Evolutionary conservation across 257 asterid species (phyloP).

Genomic region (Euphrasia confusa): DNA sequence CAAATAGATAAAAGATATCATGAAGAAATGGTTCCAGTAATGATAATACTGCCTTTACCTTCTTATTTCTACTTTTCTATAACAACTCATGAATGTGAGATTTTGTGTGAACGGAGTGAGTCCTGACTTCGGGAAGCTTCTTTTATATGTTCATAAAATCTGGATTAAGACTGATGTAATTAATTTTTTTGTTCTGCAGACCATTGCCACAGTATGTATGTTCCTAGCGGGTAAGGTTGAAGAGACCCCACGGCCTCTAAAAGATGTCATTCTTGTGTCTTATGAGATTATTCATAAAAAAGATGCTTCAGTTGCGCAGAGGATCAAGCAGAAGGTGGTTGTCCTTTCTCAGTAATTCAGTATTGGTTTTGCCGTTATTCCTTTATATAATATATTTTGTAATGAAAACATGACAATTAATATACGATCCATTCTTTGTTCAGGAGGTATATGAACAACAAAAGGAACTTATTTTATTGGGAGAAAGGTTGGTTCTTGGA

Average conservation of each 20-base stretch:
- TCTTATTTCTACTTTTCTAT: background rate
- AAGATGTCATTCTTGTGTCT: slow-evolving; percentile 85
- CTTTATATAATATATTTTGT: background rate
- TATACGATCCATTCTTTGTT: background rate
- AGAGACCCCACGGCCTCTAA: slow-evolving; percentile 96
- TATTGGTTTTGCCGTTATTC: background rate
- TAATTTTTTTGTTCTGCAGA: slow-evolving; percentile 38
- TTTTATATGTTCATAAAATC: too few species aligned
- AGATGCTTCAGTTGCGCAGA: slow-evolving; percentile 55
- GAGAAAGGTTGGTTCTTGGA: slow-evolving; percentile 86
- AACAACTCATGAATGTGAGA: slow-evolving; percentile 8
- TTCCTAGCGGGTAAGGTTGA: slow-evolving; percentile 99
- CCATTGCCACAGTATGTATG: slow-evolving; percentile 95
- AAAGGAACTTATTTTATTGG: slow-evolving; percentile 72
- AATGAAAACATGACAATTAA: background rate
- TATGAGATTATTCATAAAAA: slow-evolving; percentile 86
- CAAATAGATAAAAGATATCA: background rate
- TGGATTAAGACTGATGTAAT: slow-evolving; percentile 17
- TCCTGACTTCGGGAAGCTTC: too few species aligned
- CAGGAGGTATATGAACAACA: slow-evolving; percentile 67
- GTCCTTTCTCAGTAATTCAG: background rate
- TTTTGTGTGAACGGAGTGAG: background rate
- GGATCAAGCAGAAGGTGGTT: slow-evolving; percentile 85
- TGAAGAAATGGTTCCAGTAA: slow-evolving; percentile 9
- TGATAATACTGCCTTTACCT: background rate